Conservation (phyloP, 495 filamentous ascomycete species). For the Corynascus novoguineensis region DNA sequence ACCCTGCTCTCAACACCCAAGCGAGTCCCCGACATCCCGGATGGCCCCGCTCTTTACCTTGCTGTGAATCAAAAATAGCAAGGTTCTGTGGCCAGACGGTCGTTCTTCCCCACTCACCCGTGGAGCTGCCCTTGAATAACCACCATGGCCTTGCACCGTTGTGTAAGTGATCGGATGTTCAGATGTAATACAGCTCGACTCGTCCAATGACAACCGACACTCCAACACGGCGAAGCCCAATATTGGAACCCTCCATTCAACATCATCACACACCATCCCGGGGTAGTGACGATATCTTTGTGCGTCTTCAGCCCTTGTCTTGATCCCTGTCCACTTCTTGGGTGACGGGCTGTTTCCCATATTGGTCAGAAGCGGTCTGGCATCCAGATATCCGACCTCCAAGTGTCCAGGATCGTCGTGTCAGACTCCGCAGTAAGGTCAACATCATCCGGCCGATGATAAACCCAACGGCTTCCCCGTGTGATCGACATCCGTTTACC, state of each 20-base stretch:
- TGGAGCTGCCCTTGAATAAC: neutral
- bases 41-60: neutral
- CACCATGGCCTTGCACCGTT: neutral
- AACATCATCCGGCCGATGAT: neutral
- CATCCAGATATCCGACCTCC: neutral
- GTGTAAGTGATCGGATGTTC: neutral
- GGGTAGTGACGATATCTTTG: neutral
- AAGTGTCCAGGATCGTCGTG: neutral
- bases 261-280: neutral
- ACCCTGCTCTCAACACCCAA: neutral
- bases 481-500: neutral
- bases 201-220: neutral
- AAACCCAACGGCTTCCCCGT: neutral
- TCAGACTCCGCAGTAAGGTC: neutral
- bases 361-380: neutral
- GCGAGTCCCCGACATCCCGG: neutral
- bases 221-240: neutral
- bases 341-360: neutral
- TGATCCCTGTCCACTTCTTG: neutral
- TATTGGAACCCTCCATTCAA: slow-evolving; percentile 1
- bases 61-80: neutral
- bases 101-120: neutral
- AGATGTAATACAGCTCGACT: slow-evolving; percentile 4
- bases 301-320: neutral
- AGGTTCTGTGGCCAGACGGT: neutral